phyloP scores from a whole-genome alignment of 2,329 filamentous ascomycete genomes.

The Zalaria sp. region DNA sequence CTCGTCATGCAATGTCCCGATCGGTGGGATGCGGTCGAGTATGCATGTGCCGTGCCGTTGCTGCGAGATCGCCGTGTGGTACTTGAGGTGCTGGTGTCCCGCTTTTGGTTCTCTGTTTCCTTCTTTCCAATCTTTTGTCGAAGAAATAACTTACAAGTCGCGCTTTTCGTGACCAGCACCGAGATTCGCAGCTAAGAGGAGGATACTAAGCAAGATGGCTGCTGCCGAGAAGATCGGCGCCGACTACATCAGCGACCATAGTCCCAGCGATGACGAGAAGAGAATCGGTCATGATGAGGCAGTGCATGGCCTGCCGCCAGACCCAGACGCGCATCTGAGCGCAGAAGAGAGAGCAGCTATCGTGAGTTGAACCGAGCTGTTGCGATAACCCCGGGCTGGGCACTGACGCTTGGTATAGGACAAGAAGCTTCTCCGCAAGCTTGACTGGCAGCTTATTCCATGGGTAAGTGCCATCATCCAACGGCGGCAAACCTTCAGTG shows the following conservation, averaged over 20 bases:
- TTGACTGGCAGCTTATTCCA: conserved; percentile 48
- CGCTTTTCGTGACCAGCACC: too few species aligned
- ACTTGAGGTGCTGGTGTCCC: too few species aligned
- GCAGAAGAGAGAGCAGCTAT: conserved; percentile 47
- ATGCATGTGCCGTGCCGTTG: too few species aligned
- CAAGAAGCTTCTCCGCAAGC: conserved; percentile 45
- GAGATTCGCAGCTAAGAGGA: too few species aligned
- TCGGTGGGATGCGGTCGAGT: too few species aligned
- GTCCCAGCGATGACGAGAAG: conserved; percentile 9
- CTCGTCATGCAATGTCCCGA: too few species aligned
- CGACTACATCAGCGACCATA: conserved; percentile 3
- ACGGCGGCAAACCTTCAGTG: neutral
- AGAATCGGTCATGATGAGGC: conserved; percentile 6
- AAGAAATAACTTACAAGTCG: too few species aligned
- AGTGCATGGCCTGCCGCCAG: conserved; percentile 18
- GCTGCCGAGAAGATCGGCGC: neutral
- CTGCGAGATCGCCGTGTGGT: too few species aligned
- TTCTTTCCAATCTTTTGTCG: too few species aligned
- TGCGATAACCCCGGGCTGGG: neutral
- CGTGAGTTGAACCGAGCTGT: conserved; percentile 30
- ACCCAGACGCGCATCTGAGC: conserved; percentile 51
- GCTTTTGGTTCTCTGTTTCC: too few species aligned
- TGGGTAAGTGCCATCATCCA: conserved; percentile 28
- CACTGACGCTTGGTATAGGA: conserved; percentile 31
- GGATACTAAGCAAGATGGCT: too few species aligned